phyloP scores from a whole-genome alignment of 1,139 yeast genomes.

The Starmera stellimalicola region DNA sequence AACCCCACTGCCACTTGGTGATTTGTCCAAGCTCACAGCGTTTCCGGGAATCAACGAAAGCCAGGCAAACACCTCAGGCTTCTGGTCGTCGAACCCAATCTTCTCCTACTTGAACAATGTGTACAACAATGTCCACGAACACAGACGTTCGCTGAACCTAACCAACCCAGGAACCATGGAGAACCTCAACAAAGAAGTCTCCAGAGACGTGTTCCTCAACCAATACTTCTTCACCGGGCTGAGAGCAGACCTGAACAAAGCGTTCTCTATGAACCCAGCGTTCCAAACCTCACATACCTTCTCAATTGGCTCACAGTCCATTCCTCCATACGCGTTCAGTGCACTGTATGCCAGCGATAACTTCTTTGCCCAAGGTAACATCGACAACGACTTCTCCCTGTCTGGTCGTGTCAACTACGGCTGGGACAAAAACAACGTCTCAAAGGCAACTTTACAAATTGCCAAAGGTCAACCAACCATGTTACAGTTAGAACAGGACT shows the following conservation, averaged over 20 bases:
- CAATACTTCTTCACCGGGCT: constrained; percentile 93
- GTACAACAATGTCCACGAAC: constrained; percentile 61
- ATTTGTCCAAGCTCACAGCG: constrained; percentile 44
- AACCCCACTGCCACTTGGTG: constrained; percentile 33
- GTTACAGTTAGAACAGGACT: constrained; percentile 96
- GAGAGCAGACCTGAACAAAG: constrained; percentile 93
- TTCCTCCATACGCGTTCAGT: constrained; percentile 89
- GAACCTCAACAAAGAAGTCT: constrained; percentile 85
- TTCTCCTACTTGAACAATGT: constrained; percentile 74
- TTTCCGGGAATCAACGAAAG: constrained; percentile 46
- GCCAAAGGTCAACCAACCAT: constrained; percentile 87
- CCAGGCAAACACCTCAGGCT: constrained; percentile 35
- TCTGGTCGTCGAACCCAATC: constrained; percentile 84
- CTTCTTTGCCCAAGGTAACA: constrained; percentile 80
- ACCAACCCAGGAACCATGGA: constrained; percentile 93
- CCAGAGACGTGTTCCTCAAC: constrained; percentile 83
- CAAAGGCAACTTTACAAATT: constrained; percentile 83
- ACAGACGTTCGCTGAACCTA: constrained; percentile 75
- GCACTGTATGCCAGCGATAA: constrained; percentile 86
- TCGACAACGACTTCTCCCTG: constrained; percentile 79
- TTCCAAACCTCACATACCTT: constrained; percentile 97
- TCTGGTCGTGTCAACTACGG: constrained; percentile 90
- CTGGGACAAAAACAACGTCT: constrained; percentile 72
- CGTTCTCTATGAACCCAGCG: constrained; percentile 84
- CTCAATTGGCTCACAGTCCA: constrained; percentile 74